Conservation (phyloP, 139 green algal genomes). For the Coelastrella sp. region DNA sequence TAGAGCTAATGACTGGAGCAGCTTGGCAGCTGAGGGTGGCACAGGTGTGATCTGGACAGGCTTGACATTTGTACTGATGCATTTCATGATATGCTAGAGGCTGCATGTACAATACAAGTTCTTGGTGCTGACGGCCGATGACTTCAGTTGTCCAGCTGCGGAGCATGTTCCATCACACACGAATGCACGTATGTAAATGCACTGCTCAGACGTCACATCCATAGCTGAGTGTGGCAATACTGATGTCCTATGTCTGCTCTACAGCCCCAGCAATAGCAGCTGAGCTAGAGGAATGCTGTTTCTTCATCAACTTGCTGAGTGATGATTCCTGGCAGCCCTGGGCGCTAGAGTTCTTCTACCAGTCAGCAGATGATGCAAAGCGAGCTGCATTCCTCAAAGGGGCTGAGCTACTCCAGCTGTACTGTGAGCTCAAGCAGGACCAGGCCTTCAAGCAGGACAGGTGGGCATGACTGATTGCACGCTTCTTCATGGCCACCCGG, state of each 20-base stretch:
- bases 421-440: slow-evolving; percentile 60
- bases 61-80: too few species aligned
- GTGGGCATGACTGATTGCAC: neutral
- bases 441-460: slow-evolving; percentile 36
- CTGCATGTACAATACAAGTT: too few species aligned
- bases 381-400: slow-evolving; percentile 20
- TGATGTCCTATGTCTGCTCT: neutral
- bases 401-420: slow-evolving; percentile 65
- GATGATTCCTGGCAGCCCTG: slow-evolving; percentile 63
- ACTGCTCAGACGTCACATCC: neutral
- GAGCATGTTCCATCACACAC: too few species aligned
- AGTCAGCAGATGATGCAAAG: slow-evolving; percentile 50
- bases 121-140: too few species aligned
- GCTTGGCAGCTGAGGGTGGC: slow-evolving; percentile 36
- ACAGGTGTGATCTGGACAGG: neutral
- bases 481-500: neutral
- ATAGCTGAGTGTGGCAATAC: neutral
- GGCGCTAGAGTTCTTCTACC: slow-evolving; percentile 67
- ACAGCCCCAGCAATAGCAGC: slow-evolving; percentile 44
- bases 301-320: slow-evolving; percentile 60
- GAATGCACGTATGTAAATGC: neutral
- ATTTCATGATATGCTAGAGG: too few species aligned
- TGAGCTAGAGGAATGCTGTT: slow-evolving; percentile 42
- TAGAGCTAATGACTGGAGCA: slow-evolving; percentile 52
- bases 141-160: too few species aligned